Evolutionary conservation across 192 early-diverging fungal species (phyloP).

Genomic region (Entomortierella beljakovae): DNA sequence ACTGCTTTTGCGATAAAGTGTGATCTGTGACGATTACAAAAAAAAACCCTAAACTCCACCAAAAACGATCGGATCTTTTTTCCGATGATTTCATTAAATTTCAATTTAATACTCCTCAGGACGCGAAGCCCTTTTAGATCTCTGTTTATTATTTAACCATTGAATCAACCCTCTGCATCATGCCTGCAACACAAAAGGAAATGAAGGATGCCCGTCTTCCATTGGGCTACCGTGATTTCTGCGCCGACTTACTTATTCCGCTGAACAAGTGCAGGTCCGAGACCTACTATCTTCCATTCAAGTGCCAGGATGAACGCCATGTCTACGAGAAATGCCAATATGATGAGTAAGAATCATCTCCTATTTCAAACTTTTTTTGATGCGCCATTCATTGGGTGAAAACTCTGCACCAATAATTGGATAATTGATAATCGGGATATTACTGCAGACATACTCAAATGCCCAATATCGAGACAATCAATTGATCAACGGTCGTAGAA

Average conservation of each 20-base stretch:
- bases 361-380: not conserved
- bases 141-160: too few relatives aligned
- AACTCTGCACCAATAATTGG: too few relatives aligned
- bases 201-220: constrained; percentile 87
- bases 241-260: constrained; percentile 89
- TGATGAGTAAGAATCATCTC: constrained; percentile 75
- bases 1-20: too few relatives aligned
- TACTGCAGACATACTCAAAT: not conserved
- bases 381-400: too few relatives aligned
- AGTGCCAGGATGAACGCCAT: constrained; percentile 90
- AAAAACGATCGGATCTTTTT: too few relatives aligned
- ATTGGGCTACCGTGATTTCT: constrained; percentile 92
- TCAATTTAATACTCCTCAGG: too few relatives aligned
- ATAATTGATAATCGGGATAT: too few relatives aligned
- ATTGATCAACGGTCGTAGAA: not conserved
- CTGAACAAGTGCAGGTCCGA: constrained; percentile 92
- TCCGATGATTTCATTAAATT: too few relatives aligned
- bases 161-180: constrained; percentile 8
- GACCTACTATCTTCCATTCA: constrained; percentile 92
- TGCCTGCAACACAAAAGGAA: constrained; percentile 90
- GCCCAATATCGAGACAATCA: not conserved
- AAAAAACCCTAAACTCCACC: too few relatives aligned
- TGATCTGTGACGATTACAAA: too few relatives aligned
- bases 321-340: constrained; percentile 96
- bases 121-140: too few relatives aligned